phyloP scores from a whole-genome alignment of 345 rosid species.

The Salix suchowensis region DNA sequence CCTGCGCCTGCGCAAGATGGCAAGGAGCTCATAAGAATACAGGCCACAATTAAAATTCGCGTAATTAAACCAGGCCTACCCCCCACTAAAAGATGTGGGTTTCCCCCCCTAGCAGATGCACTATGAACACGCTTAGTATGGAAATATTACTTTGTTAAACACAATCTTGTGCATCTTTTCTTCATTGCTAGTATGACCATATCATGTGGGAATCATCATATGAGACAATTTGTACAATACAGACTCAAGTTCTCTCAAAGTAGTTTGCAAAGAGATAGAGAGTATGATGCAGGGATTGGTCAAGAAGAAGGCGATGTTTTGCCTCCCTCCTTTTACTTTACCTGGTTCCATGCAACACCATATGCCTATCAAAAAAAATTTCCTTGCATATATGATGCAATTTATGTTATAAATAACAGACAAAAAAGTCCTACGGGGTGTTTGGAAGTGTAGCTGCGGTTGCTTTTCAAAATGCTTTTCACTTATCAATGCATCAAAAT shows the following conservation, averaged over 20 bases:
- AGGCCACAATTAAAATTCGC: not conserved
- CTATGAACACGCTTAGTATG: too few relatives aligned
- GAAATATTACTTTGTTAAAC: too few relatives aligned
- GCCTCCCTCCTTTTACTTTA: not conserved
- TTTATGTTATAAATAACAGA: not conserved
- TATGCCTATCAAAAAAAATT: not conserved
- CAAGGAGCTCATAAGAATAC: constrained; percentile 1
- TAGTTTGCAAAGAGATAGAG: not conserved
- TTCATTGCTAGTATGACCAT: too few relatives aligned
- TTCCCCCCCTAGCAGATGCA: too few relatives aligned
- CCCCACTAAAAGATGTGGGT: too few relatives aligned
- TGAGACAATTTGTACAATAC: not conserved
- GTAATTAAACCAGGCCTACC: not conserved
- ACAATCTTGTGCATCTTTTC: too few relatives aligned
- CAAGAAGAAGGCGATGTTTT: not conserved
- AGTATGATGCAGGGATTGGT: not conserved
- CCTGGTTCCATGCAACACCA: not conserved
- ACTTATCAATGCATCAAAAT: too few relatives aligned
- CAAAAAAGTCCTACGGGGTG: not conserved
- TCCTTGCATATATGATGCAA: not conserved
- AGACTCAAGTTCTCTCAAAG: not conserved
- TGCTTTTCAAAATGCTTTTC: too few relatives aligned
- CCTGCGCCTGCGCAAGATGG: constrained; percentile 42
- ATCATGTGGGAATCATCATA: not conserved
- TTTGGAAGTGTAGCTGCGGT: too few relatives aligned